Evolutionary conservation across 2,329 filamentous ascomycete species (phyloP), one percentile per base, ranked within the genome.

Genomic region (Fusarium algeriense): DNA sequence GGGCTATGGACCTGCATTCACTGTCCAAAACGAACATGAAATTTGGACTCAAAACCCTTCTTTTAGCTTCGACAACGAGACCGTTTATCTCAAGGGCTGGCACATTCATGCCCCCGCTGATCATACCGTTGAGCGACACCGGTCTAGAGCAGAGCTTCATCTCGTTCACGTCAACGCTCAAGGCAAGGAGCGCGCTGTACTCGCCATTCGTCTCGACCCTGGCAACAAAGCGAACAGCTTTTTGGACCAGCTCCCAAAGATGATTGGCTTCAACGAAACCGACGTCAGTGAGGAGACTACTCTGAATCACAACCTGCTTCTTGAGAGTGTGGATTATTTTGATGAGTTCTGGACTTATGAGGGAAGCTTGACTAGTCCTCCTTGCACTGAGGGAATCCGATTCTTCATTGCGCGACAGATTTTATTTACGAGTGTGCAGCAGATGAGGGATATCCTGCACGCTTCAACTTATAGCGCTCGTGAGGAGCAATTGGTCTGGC

Each of bases 301-400:
- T 0, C 30, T 73, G 0, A 64, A 73, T 4, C 71, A 70, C 3
- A 52, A 11, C 0, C n/a, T 70, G 2, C 52, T 68, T 7, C n/a
- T 73, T 2, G 61, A 67, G n/a, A 70, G 68, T 15, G 71, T 70
- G 0, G 26, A 64, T 14, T 54, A 52, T 5, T 73, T 74, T 53
- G 70, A 73, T 7, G 71, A 73, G 40, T 73, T 73, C 3, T 73
- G 71, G 71, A 72, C 71, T 4, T 73, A 73, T 26, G 52, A 74
- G 43, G 71, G 71, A 0, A 73, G 71, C 14, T 50, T 73, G 68
- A 73, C 71, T 6, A 73, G 71, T 19, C 71, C 71, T 0, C 71
- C 71, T 5, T 73, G 71, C 8, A 53, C 50, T 0, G 71, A 73
- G 26, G 71, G 71, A 0, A 74, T 73, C 6, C 60, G 71, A 0